Conservation (phyloP, 2,329 filamentous ascomycete genomes). For the Ascochyta rabiei region DNA sequence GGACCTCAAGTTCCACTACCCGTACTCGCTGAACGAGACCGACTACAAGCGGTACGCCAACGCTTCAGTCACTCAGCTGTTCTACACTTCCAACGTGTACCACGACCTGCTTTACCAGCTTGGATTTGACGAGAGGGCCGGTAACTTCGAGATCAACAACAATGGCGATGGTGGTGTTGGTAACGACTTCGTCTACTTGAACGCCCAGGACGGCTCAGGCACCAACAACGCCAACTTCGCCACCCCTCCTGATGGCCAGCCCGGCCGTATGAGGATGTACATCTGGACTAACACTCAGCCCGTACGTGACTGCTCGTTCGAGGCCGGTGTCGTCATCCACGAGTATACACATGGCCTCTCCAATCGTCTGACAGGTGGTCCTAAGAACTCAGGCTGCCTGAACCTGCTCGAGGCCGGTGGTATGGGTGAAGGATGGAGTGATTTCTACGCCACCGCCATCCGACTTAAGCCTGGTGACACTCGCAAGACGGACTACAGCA, state of each 20-base stretch:
- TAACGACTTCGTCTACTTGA: slow-evolving; percentile 61
- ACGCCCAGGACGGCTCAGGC: slow-evolving; percentile 61
- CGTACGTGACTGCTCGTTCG: slow-evolving; percentile 62
- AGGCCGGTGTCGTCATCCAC: slow-evolving; percentile 66
- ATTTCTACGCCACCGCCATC: slow-evolving; percentile 62
- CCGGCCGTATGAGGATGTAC: slow-evolving; percentile 65
- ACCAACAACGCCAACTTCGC: slow-evolving; percentile 65
- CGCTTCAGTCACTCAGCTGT: slow-evolving; percentile 64
- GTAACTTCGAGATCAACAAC: slow-evolving; percentile 67
- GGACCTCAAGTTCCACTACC: slow-evolving; percentile 52
- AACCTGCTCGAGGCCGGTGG: slow-evolving; percentile 57
- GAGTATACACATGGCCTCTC: slow-evolving; percentile 55
- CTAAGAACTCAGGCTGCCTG: slow-evolving; percentile 59
- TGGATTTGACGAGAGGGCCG: slow-evolving; percentile 63
- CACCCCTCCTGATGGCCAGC: slow-evolving; percentile 50
- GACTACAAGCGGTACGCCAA: slow-evolving; percentile 54
- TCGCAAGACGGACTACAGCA: slow-evolving; percentile 53
- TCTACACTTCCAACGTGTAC: slow-evolving; percentile 66
- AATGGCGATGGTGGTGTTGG: slow-evolving; percentile 59
- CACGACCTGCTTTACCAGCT: slow-evolving; percentile 65
- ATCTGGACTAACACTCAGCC: slow-evolving; percentile 59
- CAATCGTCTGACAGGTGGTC: slow-evolving; percentile 65
- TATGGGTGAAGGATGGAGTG: slow-evolving; percentile 66
- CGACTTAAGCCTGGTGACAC: slow-evolving; percentile 56
- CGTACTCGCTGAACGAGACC: slow-evolving; percentile 31